Percentiles rank a stretch among this genome's conserved stretches.
phyloP scores from a whole-genome alignment of 306 rosid genomes.

The Astragalus glycyphyllos region DNA sequence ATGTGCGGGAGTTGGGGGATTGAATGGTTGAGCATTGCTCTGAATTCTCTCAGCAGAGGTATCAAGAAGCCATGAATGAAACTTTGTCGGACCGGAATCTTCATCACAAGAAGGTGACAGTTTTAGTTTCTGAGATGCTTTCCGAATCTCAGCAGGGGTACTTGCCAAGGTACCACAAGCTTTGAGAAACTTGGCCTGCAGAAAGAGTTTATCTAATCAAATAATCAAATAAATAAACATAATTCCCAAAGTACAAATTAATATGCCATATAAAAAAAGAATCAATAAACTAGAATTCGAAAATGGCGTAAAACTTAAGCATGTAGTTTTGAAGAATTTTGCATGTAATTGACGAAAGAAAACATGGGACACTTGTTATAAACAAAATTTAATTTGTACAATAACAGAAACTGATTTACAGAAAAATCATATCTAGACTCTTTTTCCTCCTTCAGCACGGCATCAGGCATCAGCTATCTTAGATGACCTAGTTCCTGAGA shows the following conservation, averaged over 20 bases:
- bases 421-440: conserved; percentile 5
- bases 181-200: conserved; percentile 85
- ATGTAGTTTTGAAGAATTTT: neutral
- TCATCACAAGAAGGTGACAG: conserved; percentile 52
- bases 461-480: conserved; percentile 20
- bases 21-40: conserved; percentile 49
- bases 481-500: neutral
- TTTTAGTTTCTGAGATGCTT: conserved; percentile 54
- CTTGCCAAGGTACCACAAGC: conserved; percentile 73
- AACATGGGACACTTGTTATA: neutral
- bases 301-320: neutral
- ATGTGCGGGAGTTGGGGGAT: conserved; percentile 57
- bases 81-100: conserved; percentile 51
- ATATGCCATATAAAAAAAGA: neutral
- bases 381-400: conserved; percentile 2
- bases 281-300: conserved; percentile 17
- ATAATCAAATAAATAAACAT: neutral
- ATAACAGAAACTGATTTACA: conserved; percentile 21
- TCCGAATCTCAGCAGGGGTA: conserved; percentile 72
- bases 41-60: conserved; percentile 53
- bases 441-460: conserved; percentile 22
- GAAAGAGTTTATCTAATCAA: conserved; percentile 24
- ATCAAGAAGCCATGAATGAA: conserved; percentile 64
- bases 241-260: conserved; percentile 34
- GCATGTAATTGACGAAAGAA: neutral